Evolutionary conservation across 116 monocot species (phyloP).

Genomic region (Thalassia testudinum): DNA sequence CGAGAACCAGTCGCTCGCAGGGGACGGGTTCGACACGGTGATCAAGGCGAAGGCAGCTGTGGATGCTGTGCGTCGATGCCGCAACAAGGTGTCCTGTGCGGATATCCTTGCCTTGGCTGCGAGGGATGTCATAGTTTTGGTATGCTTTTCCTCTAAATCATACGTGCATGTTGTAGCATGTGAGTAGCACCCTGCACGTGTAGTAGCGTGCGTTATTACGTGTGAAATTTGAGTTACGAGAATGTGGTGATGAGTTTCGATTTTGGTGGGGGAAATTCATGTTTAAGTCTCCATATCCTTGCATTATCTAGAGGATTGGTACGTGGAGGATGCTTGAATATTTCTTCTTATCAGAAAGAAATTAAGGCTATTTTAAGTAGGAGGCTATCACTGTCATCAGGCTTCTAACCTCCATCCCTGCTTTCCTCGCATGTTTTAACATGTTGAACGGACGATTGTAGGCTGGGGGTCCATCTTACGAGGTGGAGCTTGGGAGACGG

Average conservation of each 20-base stretch:
- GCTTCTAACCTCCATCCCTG: not conserved
- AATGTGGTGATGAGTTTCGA: no score
- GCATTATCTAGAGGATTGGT: no score
- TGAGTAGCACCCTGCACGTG: no score
- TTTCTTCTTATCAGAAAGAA: no score
- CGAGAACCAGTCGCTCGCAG: constrained; percentile 70
- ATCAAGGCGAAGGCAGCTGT: constrained; percentile 87
- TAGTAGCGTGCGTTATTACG: no score
- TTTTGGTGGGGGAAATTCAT: no score
- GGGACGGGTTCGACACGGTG: constrained; percentile 75
- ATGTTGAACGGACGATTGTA: not conserved
- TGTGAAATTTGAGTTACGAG: no score
- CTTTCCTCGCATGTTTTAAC: not conserved
- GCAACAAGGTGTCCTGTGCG: constrained; percentile 79
- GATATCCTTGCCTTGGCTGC: constrained; percentile 77
- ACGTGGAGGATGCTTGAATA: no score
- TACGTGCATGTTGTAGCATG: no score
- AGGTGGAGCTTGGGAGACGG: constrained; percentile 61
- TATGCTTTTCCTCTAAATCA: constrained; percentile 1
- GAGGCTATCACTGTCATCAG: no score
- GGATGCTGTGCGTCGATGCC: constrained; percentile 55
- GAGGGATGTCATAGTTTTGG: constrained; percentile 57
- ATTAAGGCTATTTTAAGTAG: no score
- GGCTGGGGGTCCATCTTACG: constrained; percentile 61
- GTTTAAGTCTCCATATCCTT: no score